These are phyloP conservation scores for Lizonia empirigonia DNA, from an alignment of 2,329 filamentous ascomycete genomes.

Conservation along the genomic window DNA sequence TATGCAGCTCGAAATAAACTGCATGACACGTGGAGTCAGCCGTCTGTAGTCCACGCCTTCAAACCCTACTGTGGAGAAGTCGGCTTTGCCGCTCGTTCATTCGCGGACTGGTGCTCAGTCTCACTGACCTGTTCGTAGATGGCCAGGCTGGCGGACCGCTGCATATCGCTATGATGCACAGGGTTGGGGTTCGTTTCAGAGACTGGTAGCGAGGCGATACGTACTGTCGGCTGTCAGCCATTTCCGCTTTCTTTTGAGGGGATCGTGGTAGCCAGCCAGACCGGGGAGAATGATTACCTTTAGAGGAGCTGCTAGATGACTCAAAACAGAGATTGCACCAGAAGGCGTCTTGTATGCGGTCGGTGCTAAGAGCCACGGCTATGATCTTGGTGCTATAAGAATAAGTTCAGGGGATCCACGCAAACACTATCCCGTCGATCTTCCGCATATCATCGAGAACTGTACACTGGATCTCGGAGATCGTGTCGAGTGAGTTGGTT, in stretches of 20 bases:
- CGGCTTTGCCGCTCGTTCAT: too few species aligned
- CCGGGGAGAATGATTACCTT: conserved; percentile 8
- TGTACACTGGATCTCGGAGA: conserved; percentile 4
- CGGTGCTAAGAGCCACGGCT: conserved; percentile 14
- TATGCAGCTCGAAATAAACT: too few species aligned
- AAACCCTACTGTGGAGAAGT: too few species aligned
- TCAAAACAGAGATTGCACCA: not conserved
- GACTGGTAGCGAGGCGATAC: not conserved
- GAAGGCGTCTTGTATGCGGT: conserved; percentile 12
- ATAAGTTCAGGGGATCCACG: not conserved
- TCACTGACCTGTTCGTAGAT: too few species aligned
- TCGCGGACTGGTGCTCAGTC: too few species aligned
- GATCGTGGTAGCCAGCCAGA: conserved; percentile 2
- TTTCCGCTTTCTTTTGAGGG: conserved; percentile 4
- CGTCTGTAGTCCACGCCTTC: too few species aligned
- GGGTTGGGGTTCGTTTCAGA: not conserved
- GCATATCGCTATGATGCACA: conserved; percentile 18
- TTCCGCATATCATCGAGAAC: not conserved
- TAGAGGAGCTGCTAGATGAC: conserved; percentile 3
- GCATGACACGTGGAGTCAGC: too few species aligned
- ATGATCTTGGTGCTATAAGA: conserved; percentile 15
- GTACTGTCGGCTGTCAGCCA: not conserved
- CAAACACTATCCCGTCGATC: not conserved
- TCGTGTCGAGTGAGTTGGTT: conserved; percentile 15
- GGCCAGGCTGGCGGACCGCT: conserved; percentile 30